Percentiles rank a stretch among this genome's conserved stretches.
These are phyloP conservation scores for Trichophyton simii DNA, from an alignment of 2,329 filamentous ascomycete genomes.

Conservation along the genomic window DNA sequence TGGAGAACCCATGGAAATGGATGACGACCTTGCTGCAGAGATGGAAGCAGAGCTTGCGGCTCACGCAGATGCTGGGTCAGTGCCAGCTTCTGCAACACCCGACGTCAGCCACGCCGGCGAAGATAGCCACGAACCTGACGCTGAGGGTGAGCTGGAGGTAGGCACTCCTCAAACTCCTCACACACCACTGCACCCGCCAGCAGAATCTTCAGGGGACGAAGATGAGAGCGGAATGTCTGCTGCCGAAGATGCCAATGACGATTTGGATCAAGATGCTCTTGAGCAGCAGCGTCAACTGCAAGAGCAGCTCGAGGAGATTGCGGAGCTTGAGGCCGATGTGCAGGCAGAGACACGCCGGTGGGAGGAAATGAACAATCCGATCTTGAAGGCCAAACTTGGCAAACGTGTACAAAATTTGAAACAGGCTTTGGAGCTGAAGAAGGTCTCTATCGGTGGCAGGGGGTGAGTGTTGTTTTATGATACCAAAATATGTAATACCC, in stretches of 20 bases:
- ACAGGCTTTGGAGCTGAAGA: conserved; percentile 34
- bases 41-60: conserved; percentile 34
- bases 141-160: conserved; percentile 12
- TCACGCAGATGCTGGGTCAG: conserved; percentile 17
- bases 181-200: conserved; percentile 23
- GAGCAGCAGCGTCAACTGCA: conserved; percentile 31
- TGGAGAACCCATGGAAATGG: conserved; percentile 25
- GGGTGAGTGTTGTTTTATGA: conserved; percentile 6
- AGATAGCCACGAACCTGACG: conserved; percentile 2
- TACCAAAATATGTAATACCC: neutral
- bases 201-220: conserved; percentile 31
- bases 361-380: conserved; percentile 30
- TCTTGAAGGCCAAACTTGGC: conserved; percentile 33
- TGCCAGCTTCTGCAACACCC: conserved; percentile 18
- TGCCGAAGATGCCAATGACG: conserved; percentile 22
- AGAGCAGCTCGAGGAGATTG: conserved; percentile 35
- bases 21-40: conserved; percentile 32
- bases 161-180: conserved; percentile 25
- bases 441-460: conserved; percentile 29
- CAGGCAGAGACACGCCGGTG: conserved; percentile 28
- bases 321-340: conserved; percentile 31
- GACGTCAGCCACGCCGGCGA: conserved; percentile 16
- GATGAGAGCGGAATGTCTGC: conserved; percentile 27
- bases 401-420: conserved; percentile 33
- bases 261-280: conserved; percentile 33